Evolutionary conservation across 257 asterid genomes (phyloP).

Genomic region (Solanum peruvianum): DNA sequence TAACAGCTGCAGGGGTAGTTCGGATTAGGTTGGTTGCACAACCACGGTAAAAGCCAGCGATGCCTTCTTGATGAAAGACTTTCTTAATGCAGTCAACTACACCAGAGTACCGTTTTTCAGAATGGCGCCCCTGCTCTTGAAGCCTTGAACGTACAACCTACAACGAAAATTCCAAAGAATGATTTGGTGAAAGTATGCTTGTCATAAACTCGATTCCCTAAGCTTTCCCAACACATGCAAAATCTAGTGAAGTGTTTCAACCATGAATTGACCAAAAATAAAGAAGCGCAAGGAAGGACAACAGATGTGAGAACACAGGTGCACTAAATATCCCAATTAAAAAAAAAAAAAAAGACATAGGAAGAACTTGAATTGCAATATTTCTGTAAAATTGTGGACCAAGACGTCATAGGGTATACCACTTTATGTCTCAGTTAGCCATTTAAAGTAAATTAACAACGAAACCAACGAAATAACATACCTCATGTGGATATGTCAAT

Average conservation of each 20-base stretch:
- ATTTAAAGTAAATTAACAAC: neutral
- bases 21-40: constrained; percentile 87
- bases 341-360: neutral
- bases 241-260: neutral
- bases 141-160: constrained; percentile 97
- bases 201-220: neutral
- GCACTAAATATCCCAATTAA: neutral
- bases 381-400: neutral
- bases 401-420: neutral
- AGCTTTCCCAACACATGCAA: neutral
- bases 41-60: constrained; percentile 84
- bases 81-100: constrained; percentile 72
- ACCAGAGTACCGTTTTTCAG: constrained; percentile 79
- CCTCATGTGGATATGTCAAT: constrained; percentile 96
- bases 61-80: constrained; percentile 66
- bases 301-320: neutral
- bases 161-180: neutral
- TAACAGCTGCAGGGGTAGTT: constrained; percentile 95
- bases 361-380: neutral
- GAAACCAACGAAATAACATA: neutral
- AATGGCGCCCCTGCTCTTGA: constrained; percentile 96
- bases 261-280: neutral
- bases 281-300: neutral
- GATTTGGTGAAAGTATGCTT: neutral
- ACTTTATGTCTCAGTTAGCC: neutral